Conservation (phyloP, 148 eudicot species). For the Spergularia marina region DNA sequence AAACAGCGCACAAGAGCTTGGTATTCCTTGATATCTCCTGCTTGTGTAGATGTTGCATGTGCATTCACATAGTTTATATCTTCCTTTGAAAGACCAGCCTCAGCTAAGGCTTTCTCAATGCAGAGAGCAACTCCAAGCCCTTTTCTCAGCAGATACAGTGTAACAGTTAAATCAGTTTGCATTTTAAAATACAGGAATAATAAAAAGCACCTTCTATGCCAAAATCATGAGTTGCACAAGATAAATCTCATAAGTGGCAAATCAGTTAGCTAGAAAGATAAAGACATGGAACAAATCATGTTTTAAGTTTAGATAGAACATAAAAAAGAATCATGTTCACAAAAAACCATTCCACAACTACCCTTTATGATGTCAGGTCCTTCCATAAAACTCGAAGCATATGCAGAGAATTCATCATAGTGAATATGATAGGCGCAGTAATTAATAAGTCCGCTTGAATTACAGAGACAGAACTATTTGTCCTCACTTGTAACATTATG, state of each 20-base stretch:
- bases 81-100: slow-evolving; percentile 76
- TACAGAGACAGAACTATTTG: too few species aligned
- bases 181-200: neutral
- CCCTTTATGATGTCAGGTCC: too few species aligned
- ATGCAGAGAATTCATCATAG: too few species aligned
- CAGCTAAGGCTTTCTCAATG: slow-evolving; percentile 85
- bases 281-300: too few species aligned
- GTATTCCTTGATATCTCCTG: slow-evolving; percentile 91
- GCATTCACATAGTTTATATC: slow-evolving; percentile 95
- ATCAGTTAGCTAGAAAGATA: too few species aligned
- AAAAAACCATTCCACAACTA: neutral
- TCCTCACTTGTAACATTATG: neutral
- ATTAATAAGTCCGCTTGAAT: too few species aligned
- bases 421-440: too few species aligned
- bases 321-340: neutral
- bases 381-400: too few species aligned
- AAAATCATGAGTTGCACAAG: too few species aligned
- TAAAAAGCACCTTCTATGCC: too few species aligned
- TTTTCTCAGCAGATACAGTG: slow-evolving; percentile 19
- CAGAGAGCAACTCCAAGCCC: slow-evolving; percentile 78
- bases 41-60: slow-evolving; percentile 92
- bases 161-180: neutral
- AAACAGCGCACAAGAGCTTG: slow-evolving; percentile 81
- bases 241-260: too few species aligned
- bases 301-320: too few species aligned